Base-by-base conservation (phyloP, 2,329 filamentous ascomycete species). In the Beauveria medogensis region DNA sequence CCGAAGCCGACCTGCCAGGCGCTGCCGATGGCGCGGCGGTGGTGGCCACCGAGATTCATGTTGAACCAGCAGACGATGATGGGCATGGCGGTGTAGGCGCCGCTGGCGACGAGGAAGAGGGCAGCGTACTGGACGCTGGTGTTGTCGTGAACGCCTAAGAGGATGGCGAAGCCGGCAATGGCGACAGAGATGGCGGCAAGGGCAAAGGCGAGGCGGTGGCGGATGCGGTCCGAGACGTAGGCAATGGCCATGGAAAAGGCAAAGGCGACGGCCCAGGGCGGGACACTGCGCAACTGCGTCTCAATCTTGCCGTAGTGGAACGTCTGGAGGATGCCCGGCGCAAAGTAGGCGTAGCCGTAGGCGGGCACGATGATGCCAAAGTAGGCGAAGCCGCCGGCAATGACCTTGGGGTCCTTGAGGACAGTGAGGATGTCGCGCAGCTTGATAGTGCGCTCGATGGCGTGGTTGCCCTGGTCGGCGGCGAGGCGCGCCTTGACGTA, bases 1-100 rank as follows among this genome's bases (percentile, higher is more conserved):
- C 89, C 89, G 65, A 92, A 91, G 0, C 87, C 87, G 48, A 92
- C 79, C 71, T 92, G 89, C 87, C 87, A 92, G 1, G 87, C 89
- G 9, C 84, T 84, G 14, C 89, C 89, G 18, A 92, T 82, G 9
- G 85, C 80, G 48, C 89, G 80, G 3, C 88, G 81, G 61, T 86
- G 86, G 69, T 92, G 89, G 0, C 88, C 89, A 2, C 84, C 84
- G 1, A 91, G 76, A 67, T 92, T 92, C 84, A 91, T 91, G 67
- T 87, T 88, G 72, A 88, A 92, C 89, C 89, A 92, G 71, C 88
- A 92, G 8, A 92, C 83, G 48, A 92, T 84, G 34, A 96, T 86
- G 0, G 93, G 92, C 88, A 96, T 92, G n/a, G 92, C 90, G 1
- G 85, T 86, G 74, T 95, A 97, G 0, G 84, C 82, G 55, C 91